Conservation (phyloP, 2,329 filamentous ascomycete genomes). For the Drechslerella dactyloides region DNA sequence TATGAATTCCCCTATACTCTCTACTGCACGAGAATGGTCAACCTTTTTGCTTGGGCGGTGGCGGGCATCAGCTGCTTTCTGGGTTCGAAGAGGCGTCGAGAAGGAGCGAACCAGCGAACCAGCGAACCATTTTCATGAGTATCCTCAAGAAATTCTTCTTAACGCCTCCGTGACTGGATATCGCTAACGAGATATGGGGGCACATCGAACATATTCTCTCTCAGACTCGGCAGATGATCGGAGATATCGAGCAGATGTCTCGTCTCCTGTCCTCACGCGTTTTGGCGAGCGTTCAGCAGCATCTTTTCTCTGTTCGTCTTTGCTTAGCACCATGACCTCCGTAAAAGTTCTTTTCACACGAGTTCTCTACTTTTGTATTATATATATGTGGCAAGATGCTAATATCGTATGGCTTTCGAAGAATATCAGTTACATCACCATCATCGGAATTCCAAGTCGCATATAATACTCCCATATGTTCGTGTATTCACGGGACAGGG, state of each 20-base stretch:
- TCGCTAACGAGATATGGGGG: conserved; percentile 46
- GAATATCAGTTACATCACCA: background rate
- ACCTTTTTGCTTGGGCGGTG: conserved; percentile 11
- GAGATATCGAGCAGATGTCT: conserved; percentile 20
- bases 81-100: conserved; percentile 6
- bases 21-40: conserved; percentile 14
- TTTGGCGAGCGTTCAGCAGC: conserved; percentile 26
- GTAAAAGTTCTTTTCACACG: background rate
- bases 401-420: background rate
- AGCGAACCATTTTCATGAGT: conserved; percentile 45
- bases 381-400: conserved; percentile 17
- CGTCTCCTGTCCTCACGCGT: conserved; percentile 11
- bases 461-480: too few species aligned
- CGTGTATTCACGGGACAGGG: too few species aligned
- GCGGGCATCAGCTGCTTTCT: conserved; percentile 3
- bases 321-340: background rate
- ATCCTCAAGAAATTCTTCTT: conserved; percentile 50
- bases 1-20: background rate
- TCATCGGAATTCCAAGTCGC: too few species aligned
- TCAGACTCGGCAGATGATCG: conserved; percentile 32
- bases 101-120: background rate
- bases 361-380: conserved; percentile 20
- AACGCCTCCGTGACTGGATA: conserved; percentile 43
- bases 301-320: conserved; percentile 11
- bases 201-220: conserved; percentile 29